phyloP scores from a whole-genome alignment of 345 rosid genomes.

The Euphorbia peplus region DNA sequence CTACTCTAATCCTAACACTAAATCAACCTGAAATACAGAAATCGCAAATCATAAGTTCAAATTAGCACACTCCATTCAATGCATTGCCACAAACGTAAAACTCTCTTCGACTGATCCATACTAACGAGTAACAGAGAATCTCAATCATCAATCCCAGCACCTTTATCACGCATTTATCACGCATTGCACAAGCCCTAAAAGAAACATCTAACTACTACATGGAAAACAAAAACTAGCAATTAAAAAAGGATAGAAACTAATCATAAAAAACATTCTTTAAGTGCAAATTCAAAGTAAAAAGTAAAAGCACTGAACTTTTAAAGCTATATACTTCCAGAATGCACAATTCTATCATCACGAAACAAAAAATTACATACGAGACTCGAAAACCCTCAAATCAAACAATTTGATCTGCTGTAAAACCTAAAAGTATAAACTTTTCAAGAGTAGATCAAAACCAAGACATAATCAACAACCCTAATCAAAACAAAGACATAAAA shows the following conservation, averaged over 20 bases:
- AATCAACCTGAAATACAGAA: background rate
- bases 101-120: background rate
- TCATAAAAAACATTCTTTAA: no score
- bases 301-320: background rate
- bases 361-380: background rate
- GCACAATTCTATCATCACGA: background rate
- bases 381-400: background rate
- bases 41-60: background rate
- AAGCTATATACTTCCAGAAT: background rate
- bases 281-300: background rate
- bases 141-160: background rate
- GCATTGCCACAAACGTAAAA: background rate
- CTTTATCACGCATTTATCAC: background rate
- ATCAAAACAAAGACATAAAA: background rate
- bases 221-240: background rate
- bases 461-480: background rate
- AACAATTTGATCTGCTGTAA: background rate
- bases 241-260: background rate
- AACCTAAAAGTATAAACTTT: background rate
- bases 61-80: background rate
- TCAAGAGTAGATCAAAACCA: background rate
- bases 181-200: background rate
- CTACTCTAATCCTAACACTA: slow-evolving; percentile 1
- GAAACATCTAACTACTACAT: background rate
- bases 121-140: background rate